Conservation (phyloP, 2,329 filamentous ascomycete genomes). For the Ophiostoma montium region DNA sequence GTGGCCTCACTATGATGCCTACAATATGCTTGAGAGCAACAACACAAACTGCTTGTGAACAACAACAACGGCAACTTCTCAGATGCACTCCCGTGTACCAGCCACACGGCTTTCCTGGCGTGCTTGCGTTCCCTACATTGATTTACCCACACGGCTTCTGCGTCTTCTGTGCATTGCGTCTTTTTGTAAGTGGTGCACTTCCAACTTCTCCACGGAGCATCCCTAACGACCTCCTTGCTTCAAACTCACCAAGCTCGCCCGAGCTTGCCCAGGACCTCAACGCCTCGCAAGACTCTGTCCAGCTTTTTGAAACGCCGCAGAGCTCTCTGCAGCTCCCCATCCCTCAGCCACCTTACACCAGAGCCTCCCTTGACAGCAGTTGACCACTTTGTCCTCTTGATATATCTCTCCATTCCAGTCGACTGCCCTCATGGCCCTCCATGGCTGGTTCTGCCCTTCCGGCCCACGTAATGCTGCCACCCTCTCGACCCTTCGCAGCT, state of each 20-base stretch:
- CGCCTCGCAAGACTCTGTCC: neutral
- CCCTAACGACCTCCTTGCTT: neutral
- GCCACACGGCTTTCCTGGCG: neutral
- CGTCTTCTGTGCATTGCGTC: too few relatives aligned
- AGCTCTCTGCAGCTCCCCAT: neutral
- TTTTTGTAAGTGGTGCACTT: neutral
- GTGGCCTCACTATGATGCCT: neutral
- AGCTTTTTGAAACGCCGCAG: too few relatives aligned
- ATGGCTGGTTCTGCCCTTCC: neutral
- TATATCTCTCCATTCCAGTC: slow-evolving; percentile 7
- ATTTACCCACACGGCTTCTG: too few relatives aligned
- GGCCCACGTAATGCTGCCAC: neutral
- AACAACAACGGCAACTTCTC: too few relatives aligned
- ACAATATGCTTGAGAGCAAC: too few relatives aligned
- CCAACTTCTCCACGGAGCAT: neutral
- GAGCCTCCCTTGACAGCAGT: slow-evolving; percentile 2
- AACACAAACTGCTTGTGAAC: too few relatives aligned
- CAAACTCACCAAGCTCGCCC: neutral
- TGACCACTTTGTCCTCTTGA: neutral
- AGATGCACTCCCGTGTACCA: too few relatives aligned
- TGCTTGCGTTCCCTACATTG: neutral
- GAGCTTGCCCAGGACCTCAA: neutral
- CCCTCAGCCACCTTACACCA: slow-evolving; percentile 1
- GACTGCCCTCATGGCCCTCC: neutral
- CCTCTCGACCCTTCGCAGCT: neutral